Percentiles rank a stretch among this genome's conserved stretches.
Conservation (phyloP, 176 grass and related monocot species). For the Musa troglodytarum region DNA sequence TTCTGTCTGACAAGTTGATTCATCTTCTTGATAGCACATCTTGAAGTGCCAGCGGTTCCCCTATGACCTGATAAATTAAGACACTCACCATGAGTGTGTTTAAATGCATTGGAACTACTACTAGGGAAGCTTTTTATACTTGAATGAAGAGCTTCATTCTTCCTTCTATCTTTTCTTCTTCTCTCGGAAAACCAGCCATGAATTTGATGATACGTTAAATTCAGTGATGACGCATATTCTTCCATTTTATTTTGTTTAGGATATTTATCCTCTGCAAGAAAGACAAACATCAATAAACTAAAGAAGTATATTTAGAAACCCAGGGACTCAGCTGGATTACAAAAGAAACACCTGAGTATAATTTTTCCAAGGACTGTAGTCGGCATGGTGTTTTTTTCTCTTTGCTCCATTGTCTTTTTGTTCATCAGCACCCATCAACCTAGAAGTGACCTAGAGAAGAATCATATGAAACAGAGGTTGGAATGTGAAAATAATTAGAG, state of each 20-base stretch:
- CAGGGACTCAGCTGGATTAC: not conserved
- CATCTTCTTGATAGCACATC: not conserved
- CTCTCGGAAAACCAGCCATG: constrained; percentile 89
- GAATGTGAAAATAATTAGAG: not conserved
- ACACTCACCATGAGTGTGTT: not conserved
- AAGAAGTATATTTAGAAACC: not conserved
- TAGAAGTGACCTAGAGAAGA: not conserved
- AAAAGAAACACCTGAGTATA: constrained; percentile 54
- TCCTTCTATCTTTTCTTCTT: constrained; percentile 82
- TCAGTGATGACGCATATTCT: constrained; percentile 51
- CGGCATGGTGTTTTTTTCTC: constrained; percentile 64
- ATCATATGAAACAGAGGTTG: not conserved
- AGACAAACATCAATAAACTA: not conserved
- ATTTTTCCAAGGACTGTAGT: constrained; percentile 60
- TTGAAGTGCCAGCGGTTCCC: not conserved
- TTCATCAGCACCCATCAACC: constrained; percentile 16
- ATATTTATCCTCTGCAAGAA: constrained; percentile 54
- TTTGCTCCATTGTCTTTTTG: constrained; percentile 36
- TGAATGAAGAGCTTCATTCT: constrained; percentile 26
- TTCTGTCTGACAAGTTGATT: constrained; percentile 11
- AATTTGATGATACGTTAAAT: constrained; percentile 69
- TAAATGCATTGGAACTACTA: constrained; percentile 24
- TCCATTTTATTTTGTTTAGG: constrained; percentile 55
- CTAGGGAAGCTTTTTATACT: constrained; percentile 23
- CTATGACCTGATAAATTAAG: not conserved